Percentiles rank a stretch among this genome's conserved stretches.
Conservation (phyloP, 73 alveolate species). For the Stentor roeselii region DNA sequence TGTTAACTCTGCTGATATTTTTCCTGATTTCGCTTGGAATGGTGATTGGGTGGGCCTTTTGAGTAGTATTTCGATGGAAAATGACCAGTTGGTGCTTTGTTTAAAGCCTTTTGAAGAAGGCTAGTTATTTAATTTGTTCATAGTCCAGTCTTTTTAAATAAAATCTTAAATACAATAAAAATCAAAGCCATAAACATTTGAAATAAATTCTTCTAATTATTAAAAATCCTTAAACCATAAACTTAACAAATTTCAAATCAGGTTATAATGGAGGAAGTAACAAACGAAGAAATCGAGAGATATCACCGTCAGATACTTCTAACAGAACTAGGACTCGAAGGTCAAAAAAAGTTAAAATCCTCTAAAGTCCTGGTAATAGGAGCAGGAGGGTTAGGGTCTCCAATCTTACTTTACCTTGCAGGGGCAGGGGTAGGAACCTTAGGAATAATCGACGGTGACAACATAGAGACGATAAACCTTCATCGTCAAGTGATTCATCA, state of each 20-base stretch:
- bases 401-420: constrained; percentile 85
- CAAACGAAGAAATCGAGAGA: constrained; percentile 69
- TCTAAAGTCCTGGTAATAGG: constrained; percentile 91
- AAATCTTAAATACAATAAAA: no score
- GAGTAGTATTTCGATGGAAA: no score
- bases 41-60: no score
- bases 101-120: no score
- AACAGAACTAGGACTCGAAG: constrained; percentile 76
- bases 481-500: constrained; percentile 88
- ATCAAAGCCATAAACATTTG: no score
- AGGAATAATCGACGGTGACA: constrained; percentile 94
- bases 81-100: no score
- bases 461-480: constrained; percentile 84
- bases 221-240: no score
- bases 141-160: no score
- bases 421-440: constrained; percentile 98
- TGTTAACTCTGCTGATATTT: no score
- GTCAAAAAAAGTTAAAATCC: constrained; percentile 72
- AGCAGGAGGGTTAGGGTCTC: constrained; percentile 99
- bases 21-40: no score
- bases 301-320: constrained; percentile 85
- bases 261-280: constrained; percentile 14
- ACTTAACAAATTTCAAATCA: constrained; percentile 9
- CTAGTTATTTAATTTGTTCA: no score
- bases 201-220: no score